Evolutionary conservation across 2,329 filamentous ascomycete genomes (phyloP).

Genomic region (Aspergillus japonicus): DNA sequence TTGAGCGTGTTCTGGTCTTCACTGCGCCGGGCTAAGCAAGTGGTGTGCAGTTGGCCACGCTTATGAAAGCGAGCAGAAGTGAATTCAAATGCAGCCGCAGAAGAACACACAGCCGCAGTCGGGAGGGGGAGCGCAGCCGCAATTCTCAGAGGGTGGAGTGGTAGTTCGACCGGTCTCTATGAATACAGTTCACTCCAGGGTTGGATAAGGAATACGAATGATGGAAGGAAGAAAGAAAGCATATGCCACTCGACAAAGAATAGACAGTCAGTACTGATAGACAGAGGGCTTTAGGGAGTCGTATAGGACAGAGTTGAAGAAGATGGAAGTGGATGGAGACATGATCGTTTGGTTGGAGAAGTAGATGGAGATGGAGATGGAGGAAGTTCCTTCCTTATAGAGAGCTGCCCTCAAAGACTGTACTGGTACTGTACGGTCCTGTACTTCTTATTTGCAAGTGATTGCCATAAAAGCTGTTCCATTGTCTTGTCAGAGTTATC

Average conservation of each 20-base stretch:
- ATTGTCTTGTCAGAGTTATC: too few relatives aligned
- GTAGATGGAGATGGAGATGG: too few relatives aligned
- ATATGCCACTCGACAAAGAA: neutral
- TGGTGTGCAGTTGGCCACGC: neutral
- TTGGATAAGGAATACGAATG: neutral
- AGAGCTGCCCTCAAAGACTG: too few relatives aligned
- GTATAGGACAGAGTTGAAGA: neutral
- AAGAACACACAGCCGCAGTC: neutral
- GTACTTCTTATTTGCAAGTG: too few relatives aligned
- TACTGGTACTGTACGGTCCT: too few relatives aligned
- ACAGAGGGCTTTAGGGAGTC: neutral
- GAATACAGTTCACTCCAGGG: neutral
- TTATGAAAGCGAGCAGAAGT: neutral
- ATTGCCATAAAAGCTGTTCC: too few relatives aligned
- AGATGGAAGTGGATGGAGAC: neutral
- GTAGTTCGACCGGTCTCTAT: neutral
- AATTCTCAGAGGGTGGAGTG: too few relatives aligned
- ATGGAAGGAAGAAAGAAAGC: neutral
- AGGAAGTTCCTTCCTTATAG: neutral
- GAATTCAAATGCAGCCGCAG: neutral
- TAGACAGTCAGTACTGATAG: neutral
- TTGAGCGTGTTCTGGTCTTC: neutral
- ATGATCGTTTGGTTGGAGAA: neutral
- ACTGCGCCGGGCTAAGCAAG: neutral
- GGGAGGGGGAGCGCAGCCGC: neutral